Evolutionary conservation across 2,329 filamentous ascomycete species (phyloP).

Genomic region (Trichoderma harzianum): DNA sequence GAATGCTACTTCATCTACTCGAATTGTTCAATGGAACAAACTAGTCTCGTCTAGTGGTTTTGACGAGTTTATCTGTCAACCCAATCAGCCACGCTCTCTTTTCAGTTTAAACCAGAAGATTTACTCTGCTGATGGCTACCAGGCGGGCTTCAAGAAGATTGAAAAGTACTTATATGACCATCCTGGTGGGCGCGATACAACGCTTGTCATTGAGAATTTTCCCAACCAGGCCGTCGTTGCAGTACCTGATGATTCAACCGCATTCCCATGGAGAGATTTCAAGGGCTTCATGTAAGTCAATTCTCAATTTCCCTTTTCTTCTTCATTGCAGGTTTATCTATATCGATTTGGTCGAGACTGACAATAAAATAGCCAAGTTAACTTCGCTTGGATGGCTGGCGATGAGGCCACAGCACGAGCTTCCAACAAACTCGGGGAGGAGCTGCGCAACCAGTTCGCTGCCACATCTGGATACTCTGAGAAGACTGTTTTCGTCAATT

Average conservation of each 20-base stretch:
- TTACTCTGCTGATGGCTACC: not conserved
- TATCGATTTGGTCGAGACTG: not conserved
- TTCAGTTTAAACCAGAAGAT: slow-evolving; percentile 9
- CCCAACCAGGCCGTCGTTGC: not conserved
- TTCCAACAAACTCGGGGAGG: not conserved
- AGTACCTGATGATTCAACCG: not conserved
- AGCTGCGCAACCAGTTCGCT: not conserved
- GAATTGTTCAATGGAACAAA: not conserved
- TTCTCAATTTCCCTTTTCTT: not conserved
- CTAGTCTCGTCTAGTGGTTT: not conserved
- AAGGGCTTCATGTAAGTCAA: slow-evolving; percentile 3
- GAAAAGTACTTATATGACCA: not conserved
- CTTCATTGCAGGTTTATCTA: not conserved
- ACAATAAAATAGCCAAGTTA: not conserved
- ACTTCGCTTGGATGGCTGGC: not conserved
- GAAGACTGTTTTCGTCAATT: slow-evolving; percentile 2
- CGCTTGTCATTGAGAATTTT: not conserved
- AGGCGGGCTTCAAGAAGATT: not conserved
- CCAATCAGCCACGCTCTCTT: not conserved
- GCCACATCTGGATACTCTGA: not conserved
- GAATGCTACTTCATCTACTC: not conserved
- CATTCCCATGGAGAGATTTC: slow-evolving; percentile 4
- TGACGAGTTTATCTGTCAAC: not conserved
- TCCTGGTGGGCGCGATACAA: not conserved
- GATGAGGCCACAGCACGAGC: not conserved